A percentile compares a stretch with the other conserved stretches of the same genome.
phyloP scores from a whole-genome alignment of 129 eudicot genomes.

The Solidago caesia region DNA sequence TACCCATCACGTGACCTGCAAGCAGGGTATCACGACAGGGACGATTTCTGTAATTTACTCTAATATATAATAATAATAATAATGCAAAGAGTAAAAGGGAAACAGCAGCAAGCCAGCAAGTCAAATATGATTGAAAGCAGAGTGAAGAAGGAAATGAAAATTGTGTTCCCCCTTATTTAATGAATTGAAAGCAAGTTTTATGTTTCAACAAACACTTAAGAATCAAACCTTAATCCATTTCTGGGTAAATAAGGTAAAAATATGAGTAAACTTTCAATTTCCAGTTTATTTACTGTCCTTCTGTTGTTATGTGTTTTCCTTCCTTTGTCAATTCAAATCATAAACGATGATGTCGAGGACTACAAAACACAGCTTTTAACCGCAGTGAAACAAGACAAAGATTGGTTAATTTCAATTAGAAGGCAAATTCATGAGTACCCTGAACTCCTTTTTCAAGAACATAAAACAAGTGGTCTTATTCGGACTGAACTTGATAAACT shows the following conservation, averaged over 20 bases:
- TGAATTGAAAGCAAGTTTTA: not conserved
- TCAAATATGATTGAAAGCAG: too few relatives aligned
- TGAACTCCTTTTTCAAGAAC: conserved; percentile 70
- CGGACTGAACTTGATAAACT: conserved; percentile 60
- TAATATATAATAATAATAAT: too few relatives aligned
- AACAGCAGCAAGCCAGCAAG: too few relatives aligned
- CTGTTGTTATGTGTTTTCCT: conserved; percentile 27
- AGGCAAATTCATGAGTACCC: conserved; percentile 82
- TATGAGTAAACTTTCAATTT: conserved; percentile 5
- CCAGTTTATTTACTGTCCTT: conserved; percentile 8
- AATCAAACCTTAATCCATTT: not conserved
- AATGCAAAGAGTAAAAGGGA: too few relatives aligned
- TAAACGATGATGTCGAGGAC: conserved; percentile 35
- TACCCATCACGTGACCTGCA: too few relatives aligned
- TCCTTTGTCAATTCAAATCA: conserved; percentile 17
- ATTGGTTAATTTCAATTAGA: conserved; percentile 72
- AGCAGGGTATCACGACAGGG: too few relatives aligned
- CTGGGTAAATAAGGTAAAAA: too few relatives aligned
- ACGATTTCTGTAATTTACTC: too few relatives aligned
- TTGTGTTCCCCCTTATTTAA: too few relatives aligned
- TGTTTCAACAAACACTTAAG: not conserved
- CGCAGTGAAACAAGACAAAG: conserved; percentile 47
- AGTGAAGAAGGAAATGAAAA: too few relatives aligned
- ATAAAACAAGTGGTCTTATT: conserved; percentile 79
- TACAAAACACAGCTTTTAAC: conserved; percentile 38